Conservation (phyloP, 2,329 filamentous ascomycete genomes). For the Tolypocladium album region DNA sequence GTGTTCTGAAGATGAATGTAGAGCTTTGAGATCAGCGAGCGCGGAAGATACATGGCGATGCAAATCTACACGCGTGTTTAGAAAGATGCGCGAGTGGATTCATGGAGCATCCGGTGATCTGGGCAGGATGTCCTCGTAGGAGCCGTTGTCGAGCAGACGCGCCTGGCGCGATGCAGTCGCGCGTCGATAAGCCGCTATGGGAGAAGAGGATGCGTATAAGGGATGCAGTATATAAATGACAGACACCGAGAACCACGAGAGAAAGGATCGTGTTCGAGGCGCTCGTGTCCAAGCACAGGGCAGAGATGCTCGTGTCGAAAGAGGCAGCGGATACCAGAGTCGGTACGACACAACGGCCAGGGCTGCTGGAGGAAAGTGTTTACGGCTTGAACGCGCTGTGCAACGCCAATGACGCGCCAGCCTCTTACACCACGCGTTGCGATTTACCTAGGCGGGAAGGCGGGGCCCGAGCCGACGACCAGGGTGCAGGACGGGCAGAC, state of each 20-base stretch:
- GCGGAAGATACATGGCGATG: slow-evolving; percentile 80
- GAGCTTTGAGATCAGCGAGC: slow-evolving; percentile 77
- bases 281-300: not conserved
- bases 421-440: slow-evolving; percentile 3
- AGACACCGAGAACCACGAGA: not conserved
- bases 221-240: not conserved
- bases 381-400: slow-evolving; percentile 15
- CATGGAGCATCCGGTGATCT: slow-evolving; percentile 7
- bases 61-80: slow-evolving; percentile 17
- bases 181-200: not conserved
- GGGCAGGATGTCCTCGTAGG: slow-evolving; percentile 2
- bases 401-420: slow-evolving; percentile 12
- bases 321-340: not conserved
- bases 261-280: not conserved
- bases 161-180: slow-evolving; percentile 5
- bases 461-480: not conserved
- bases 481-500: not conserved
- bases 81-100: slow-evolving; percentile 7
- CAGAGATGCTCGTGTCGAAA: not conserved
- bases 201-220: not conserved
- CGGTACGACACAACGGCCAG: not conserved
- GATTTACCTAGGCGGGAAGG: not conserved
- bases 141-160: slow-evolving; percentile 5
- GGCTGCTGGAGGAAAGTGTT: slow-evolving; percentile 5
- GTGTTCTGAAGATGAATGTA: slow-evolving; percentile 82